These are phyloP conservation scores for Sarocladium brachiariae DNA, from an alignment of 2,329 filamentous ascomycete genomes.

Conservation along the genomic window DNA sequence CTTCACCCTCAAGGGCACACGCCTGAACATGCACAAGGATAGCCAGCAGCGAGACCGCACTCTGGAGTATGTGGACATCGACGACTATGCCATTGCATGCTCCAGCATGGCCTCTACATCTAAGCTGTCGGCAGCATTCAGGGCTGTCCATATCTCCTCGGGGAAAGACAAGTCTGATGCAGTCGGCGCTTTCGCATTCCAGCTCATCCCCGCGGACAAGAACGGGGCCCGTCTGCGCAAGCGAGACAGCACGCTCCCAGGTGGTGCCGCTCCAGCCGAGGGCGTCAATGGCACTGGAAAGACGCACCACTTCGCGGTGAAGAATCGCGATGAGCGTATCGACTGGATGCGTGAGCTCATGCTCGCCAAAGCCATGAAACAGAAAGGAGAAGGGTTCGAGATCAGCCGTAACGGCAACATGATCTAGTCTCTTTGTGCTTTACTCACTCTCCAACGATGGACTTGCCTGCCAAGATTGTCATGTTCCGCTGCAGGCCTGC, in stretches of 20 bases:
- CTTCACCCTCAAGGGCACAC: slow-evolving; percentile 74
- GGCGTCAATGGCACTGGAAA: slow-evolving; percentile 62
- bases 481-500: background rate
- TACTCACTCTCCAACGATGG: slow-evolving; percentile 4
- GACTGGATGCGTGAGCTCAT: slow-evolving; percentile 96
- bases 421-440: slow-evolving; percentile 40
- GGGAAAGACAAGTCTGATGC: slow-evolving; percentile 47
- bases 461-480: slow-evolving; percentile 2
- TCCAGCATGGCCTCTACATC: slow-evolving; percentile 66
- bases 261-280: slow-evolving; percentile 27
- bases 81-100: slow-evolving; percentile 84
- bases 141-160: slow-evolving; percentile 61
- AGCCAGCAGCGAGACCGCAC: slow-evolving; percentile 44
- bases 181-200: slow-evolving; percentile 71
- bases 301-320: slow-evolving; percentile 90
- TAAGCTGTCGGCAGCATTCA: slow-evolving; percentile 84
- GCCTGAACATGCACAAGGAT: slow-evolving; percentile 70
- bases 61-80: slow-evolving; percentile 76
- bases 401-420: slow-evolving; percentile 75
- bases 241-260: slow-evolving; percentile 41
- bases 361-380: slow-evolving; percentile 79
- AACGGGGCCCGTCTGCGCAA: slow-evolving; percentile 47
- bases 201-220: slow-evolving; percentile 67
- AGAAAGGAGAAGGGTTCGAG: slow-evolving; percentile 78
- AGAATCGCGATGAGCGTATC: slow-evolving; percentile 79